These are phyloP conservation scores for Turnera subulata DNA, from an alignment of 345 rosid genomes.

Conservation along the genomic window DNA sequence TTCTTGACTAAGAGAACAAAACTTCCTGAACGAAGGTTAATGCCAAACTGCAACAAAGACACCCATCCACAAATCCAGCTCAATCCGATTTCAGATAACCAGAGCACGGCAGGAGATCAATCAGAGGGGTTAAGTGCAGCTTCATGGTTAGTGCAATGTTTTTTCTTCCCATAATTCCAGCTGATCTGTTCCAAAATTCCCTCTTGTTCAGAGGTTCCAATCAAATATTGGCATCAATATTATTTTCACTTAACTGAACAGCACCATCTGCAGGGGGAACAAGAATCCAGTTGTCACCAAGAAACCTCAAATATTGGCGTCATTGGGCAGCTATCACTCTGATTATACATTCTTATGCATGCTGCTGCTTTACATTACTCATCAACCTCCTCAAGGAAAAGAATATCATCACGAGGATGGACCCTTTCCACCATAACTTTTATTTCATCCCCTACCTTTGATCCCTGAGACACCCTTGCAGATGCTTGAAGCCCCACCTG, in stretches of 20 bases:
- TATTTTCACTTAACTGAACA: background rate
- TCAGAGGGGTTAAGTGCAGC: too few relatives aligned
- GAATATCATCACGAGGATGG: constrained; percentile 70
- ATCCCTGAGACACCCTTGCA: constrained; percentile 74
- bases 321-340: too few relatives aligned
- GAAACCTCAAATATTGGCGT: background rate
- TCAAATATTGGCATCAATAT: background rate
- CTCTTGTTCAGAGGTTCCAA: constrained; percentile 2
- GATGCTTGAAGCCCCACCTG: constrained; percentile 85
- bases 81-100: background rate
- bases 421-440: constrained; percentile 78
- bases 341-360: too few relatives aligned
- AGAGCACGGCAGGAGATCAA: background rate
- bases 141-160: too few relatives aligned
- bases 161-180: background rate
- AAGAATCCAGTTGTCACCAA: constrained; percentile 1
- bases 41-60: too few relatives aligned
- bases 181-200: background rate
- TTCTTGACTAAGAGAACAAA: too few relatives aligned
- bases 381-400: constrained; percentile 58
- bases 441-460: constrained; percentile 75
- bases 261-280: constrained; percentile 11
- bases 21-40: too few relatives aligned
- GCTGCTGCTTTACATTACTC: too few relatives aligned
- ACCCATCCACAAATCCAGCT: too few relatives aligned